Percentiles rank a stretch among this genome's conserved stretches.
Evolutionary conservation across 805 yeast species (phyloP).

Genomic region (Komagataella pastoris): DNA sequence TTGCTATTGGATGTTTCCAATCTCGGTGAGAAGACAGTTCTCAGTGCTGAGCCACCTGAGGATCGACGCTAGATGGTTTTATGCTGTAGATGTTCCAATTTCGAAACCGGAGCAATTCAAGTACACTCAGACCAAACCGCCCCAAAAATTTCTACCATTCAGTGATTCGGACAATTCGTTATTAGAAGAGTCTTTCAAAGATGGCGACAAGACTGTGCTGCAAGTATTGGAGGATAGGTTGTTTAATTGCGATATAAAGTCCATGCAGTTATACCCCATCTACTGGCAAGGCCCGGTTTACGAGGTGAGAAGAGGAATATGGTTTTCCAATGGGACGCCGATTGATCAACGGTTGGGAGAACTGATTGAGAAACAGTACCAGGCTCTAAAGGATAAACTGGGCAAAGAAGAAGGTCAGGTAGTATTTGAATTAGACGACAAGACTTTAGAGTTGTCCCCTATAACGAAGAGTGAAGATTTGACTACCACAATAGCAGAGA

Average conservation of each 20-base stretch:
- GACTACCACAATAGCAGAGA: constrained; percentile 1
- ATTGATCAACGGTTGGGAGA: constrained; percentile 27
- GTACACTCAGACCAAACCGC: constrained; percentile 34
- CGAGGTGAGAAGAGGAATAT: constrained; percentile 72
- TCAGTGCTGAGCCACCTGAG: not conserved
- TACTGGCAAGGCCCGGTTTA: constrained; percentile 86
- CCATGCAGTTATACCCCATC: constrained; percentile 46
- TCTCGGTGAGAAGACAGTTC: not conserved
- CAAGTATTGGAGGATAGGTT: constrained; percentile 74
- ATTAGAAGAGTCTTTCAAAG: constrained; percentile 39
- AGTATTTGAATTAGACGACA: constrained; percentile 16
- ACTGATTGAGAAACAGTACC: constrained; percentile 47
- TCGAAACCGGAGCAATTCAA: constrained; percentile 49
- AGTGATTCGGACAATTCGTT: constrained; percentile 45
- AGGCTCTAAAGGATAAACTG: constrained; percentile 14
- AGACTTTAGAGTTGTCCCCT: constrained; percentile 13
- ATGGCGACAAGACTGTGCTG: constrained; percentile 14
- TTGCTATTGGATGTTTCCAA: not conserved
- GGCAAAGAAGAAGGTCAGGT: constrained; percentile 1
- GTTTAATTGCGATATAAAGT: constrained; percentile 52
- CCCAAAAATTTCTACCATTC: constrained; percentile 58
- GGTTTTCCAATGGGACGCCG: constrained; percentile 54
- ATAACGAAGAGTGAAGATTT: constrained; percentile 11
- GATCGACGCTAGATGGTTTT: constrained; percentile 46
- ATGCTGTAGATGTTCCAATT: constrained; percentile 69